Conservation (phyloP, 2,329 filamentous ascomycete species). For the Paecilomyces variotii region DNA sequence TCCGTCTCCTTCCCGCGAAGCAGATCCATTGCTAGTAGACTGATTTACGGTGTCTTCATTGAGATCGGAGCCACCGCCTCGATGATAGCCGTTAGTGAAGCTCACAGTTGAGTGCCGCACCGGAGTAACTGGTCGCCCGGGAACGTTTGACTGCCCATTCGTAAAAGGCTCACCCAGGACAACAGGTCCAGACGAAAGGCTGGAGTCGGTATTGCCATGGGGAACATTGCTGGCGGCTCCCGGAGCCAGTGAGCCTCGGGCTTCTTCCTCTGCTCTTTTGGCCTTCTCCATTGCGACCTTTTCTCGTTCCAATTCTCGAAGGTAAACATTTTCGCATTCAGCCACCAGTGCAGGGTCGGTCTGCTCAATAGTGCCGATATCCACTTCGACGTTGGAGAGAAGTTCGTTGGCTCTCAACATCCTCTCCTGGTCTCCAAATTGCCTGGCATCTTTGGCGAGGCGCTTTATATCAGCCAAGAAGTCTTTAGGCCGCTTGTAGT, state of each 20-base stretch:
- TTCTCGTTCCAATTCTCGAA: conserved; percentile 62
- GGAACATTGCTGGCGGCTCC: conserved; percentile 44
- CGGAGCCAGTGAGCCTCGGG: conserved; percentile 34
- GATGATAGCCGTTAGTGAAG: conserved; percentile 50
- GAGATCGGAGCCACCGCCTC: conserved; percentile 31
- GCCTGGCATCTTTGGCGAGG: conserved; percentile 75
- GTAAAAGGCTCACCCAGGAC: conserved; percentile 59
- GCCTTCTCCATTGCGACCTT: conserved; percentile 54
- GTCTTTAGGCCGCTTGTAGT: conserved; percentile 83
- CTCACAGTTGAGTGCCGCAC: conserved; percentile 42
- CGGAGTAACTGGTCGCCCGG: conserved; percentile 46
- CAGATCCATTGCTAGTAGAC: conserved; percentile 48
- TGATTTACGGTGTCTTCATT: conserved; percentile 25
- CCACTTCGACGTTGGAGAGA: conserved; percentile 86
- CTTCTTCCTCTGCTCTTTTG: conserved; percentile 30
- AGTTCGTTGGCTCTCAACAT: conserved; percentile 86
- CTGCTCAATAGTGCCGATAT: conserved; percentile 68
- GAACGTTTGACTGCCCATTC: conserved; percentile 41
- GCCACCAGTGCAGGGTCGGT: conserved; percentile 53
- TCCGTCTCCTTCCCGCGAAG: conserved; percentile 37
- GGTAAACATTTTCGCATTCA: conserved; percentile 76
- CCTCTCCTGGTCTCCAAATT: conserved; percentile 72
- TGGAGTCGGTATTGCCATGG: conserved; percentile 46
- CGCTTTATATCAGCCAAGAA: conserved; percentile 82
- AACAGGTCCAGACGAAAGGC: conserved; percentile 43